phyloP scores from a whole-genome alignment of 2,329 filamentous ascomycete species.

The Septoria linicola region DNA sequence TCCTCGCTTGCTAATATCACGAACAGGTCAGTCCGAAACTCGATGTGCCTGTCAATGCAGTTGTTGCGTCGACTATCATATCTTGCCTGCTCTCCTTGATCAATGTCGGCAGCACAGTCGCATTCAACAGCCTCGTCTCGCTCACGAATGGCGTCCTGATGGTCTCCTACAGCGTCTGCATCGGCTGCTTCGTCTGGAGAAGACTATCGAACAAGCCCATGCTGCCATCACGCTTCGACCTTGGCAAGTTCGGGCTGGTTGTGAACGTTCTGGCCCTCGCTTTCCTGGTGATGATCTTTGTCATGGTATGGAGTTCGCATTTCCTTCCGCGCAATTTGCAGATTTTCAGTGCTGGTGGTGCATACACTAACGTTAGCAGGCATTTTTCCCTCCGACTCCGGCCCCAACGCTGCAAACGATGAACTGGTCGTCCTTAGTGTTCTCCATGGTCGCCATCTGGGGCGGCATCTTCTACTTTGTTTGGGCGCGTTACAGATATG shows the following conservation, averaged over 20 bases:
- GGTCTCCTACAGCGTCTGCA: conserved; percentile 25
- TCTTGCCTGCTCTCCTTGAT: conserved; percentile 26
- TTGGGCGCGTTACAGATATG: conserved; percentile 23
- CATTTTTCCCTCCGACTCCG: conserved; percentile 26
- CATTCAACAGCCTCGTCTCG: conserved; percentile 42
- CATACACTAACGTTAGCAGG: not conserved
- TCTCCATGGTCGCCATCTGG: conserved; percentile 21
- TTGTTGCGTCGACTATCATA: conserved; percentile 18
- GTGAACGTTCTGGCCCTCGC: conserved; percentile 24
- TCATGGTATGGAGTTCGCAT: conserved; percentile 5
- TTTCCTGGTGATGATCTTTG: conserved; percentile 13
- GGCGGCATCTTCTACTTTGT: conserved; percentile 22
- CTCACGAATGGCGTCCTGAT: conserved; percentile 37
- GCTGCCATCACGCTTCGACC: conserved; percentile 26
- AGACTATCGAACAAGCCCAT: conserved; percentile 23
- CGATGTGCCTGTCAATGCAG: conserved; percentile 30
- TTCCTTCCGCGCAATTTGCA: not conserved
- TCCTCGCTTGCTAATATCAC: not conserved
- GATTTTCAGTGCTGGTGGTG: not conserved
- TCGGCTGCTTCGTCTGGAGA: conserved; percentile 27
- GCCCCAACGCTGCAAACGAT: conserved; percentile 22
- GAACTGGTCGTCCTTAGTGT: conserved; percentile 31
- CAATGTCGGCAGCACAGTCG: conserved; percentile 41
- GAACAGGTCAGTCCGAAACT: conserved; percentile 1
- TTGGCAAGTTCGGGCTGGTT: conserved; percentile 24